Evolutionary conservation across 768 basidiomycete species (phyloP), one percentile per base, ranked within the genome.

Genomic region (Lactarius quietus): DNA sequence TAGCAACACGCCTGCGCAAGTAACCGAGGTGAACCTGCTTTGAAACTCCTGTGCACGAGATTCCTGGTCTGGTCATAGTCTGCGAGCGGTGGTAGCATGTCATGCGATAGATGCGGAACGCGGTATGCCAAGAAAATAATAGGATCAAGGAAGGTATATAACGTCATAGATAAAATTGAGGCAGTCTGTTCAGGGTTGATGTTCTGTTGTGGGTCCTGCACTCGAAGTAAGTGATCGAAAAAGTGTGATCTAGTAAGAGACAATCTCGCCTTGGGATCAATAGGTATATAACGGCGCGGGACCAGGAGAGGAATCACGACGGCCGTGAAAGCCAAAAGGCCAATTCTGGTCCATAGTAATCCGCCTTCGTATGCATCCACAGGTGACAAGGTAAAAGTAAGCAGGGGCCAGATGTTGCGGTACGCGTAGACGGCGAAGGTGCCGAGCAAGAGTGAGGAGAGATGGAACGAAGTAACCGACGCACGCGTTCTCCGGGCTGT

Each of bases 321-420:
- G 9, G 78, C 80, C 10, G 77, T 81, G 10, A 83, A 36, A 6
- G 78, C 68, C 15, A 88, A 76, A 15, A 84, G 57, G n/a, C 65
- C 70, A 6, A 86, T 63, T 70, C 86, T 82, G 5, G 74, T 73
- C 87, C 87, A 89, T 23, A 87, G 72, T 36, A 84, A 63, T 59
- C 72, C 63, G 6, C 84, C 82, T 68, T 83, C 83, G 1, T 71
- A 70, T 2, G 72, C 69, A 68, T 90, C 88, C n/a, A 75, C 65
- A 6, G 86, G 84, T 17, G 61, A 39, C 28, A 79, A 74, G 23
- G 77, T 78, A 73, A 78, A 87, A 0, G 86, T 88, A n/a, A 79
- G 74, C 14, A 88, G 71, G 12, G 88, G 88, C 72, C 79, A 86
- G 7, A 89, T 57, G 69, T 85, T 82, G 26, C 87, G 81, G 70